Evolutionary conservation across 805 yeast species (phyloP).

Genomic region (Maudiozyma barnettii): DNA sequence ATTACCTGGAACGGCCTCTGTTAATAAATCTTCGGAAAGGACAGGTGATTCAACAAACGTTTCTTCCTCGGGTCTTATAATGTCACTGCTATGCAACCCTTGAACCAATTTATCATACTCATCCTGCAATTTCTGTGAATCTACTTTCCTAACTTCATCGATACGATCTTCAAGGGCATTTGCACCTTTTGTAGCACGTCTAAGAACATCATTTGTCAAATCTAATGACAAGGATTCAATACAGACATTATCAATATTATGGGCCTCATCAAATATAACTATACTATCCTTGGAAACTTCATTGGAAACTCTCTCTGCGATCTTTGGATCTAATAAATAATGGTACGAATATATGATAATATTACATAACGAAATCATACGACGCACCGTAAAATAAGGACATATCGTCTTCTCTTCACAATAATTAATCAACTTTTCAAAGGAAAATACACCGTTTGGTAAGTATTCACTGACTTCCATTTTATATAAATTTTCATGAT

Average conservation of each 20-base stretch:
- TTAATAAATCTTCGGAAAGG: conserved; percentile 71
- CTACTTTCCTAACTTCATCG: conserved; percentile 75
- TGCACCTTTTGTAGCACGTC: conserved; percentile 84
- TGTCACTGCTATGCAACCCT: conserved; percentile 77
- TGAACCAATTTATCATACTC: conserved; percentile 88
- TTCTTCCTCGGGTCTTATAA: conserved; percentile 42
- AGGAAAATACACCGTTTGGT: conserved; percentile 91
- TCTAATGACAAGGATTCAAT: conserved; percentile 90
- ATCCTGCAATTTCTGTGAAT: conserved; percentile 72
- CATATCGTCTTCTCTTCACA: conserved; percentile 77
- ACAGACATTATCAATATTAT: conserved; percentile 96
- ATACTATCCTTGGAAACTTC: conserved; percentile 89
- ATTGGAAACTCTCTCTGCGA: conserved; percentile 87
- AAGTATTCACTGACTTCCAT: conserved; percentile 80
- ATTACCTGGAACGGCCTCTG: conserved; percentile 95
- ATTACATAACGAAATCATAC: conserved; percentile 94
- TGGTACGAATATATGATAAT: conserved; percentile 94
- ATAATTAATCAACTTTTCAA: conserved; percentile 69
- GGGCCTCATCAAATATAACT: conserved; percentile 96
- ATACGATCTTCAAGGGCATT: conserved; percentile 66
- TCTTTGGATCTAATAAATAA: conserved; percentile 91
- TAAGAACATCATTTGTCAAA: conserved; percentile 79
- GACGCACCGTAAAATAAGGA: conserved; percentile 94
- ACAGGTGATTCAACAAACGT: conserved; percentile 78
- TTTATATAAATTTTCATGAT: conserved; percentile 82